Percentiles rank a stretch among this genome's conserved stretches.
These are phyloP conservation scores for Claviceps digitariae DNA, from an alignment of 2,329 filamentous ascomycete genomes.

Conservation along the genomic window DNA sequence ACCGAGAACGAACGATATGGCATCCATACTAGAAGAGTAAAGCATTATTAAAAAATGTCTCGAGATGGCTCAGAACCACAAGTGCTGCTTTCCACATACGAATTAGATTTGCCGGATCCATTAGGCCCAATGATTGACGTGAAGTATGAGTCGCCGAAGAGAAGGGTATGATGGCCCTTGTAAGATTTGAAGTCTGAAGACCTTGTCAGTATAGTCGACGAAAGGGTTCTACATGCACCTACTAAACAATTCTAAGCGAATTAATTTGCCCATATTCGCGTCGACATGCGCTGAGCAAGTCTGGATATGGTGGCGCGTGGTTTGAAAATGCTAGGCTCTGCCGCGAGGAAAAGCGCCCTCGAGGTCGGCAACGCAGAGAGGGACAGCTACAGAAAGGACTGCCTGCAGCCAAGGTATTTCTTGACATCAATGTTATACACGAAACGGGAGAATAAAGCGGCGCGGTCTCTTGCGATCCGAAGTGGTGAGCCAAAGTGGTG, in stretches of 20 bases:
- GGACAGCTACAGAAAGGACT: not conserved
- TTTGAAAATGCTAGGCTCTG: not conserved
- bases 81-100: slow-evolving; percentile 40
- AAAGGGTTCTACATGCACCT: slow-evolving; percentile 20
- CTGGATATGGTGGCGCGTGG: not conserved
- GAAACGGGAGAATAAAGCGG: not conserved
- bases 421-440: not conserved
- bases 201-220: slow-evolving; percentile 5
- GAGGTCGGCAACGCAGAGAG: not conserved
- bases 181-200: slow-evolving; percentile 92
- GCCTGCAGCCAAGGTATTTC: not conserved
- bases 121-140: slow-evolving; percentile 98
- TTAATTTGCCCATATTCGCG: slow-evolving; percentile 81
- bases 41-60: not conserved
- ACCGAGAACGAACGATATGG: slow-evolving; percentile 95
- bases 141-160: slow-evolving; percentile 97
- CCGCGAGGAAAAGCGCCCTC: not conserved
- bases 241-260: slow-evolving; percentile 91
- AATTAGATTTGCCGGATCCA: slow-evolving; percentile 98
- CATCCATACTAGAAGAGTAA: slow-evolving; percentile 64
- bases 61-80: not conserved
- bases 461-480: not conserved
- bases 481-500: not conserved
- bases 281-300: not conserved
- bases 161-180: slow-evolving; percentile 85